phyloP scores from a whole-genome alignment of 352 stramenopile genomes.

The Phytophthora pisi region DNA sequence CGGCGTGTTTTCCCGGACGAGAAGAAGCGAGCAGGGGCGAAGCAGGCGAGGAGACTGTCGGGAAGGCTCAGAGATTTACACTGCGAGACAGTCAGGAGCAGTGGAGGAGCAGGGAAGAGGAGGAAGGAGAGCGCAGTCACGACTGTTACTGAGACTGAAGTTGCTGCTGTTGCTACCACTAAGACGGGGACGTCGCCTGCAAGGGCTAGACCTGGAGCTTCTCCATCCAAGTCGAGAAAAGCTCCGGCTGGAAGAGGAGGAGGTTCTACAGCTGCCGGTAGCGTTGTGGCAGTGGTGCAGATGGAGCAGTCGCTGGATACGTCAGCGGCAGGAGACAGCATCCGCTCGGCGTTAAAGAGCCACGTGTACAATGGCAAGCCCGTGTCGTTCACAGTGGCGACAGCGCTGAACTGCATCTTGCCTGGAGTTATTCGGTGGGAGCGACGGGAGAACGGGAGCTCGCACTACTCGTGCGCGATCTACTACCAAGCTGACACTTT shows the following conservation, averaged over 20 bases:
- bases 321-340: slow-evolving; percentile 41
- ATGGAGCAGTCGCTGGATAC: slow-evolving; percentile 51
- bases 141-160: not conserved
- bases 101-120: slow-evolving; percentile 1
- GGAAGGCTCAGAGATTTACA: slow-evolving; percentile 26
- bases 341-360: slow-evolving; percentile 46
- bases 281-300: slow-evolving; percentile 35
- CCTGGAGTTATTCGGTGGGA: slow-evolving; percentile 50
- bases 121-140: slow-evolving; percentile 8
- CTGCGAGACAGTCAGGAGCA: slow-evolving; percentile 15
- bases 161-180: not conserved
- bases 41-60: slow-evolving; percentile 30
- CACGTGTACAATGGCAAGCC: slow-evolving; percentile 67
- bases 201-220: slow-evolving; percentile 3
- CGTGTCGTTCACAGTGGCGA: slow-evolving; percentile 41
- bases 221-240: slow-evolving; percentile 6
- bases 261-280: slow-evolving; percentile 13
- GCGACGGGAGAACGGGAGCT: slow-evolving; percentile 12
- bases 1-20: slow-evolving; percentile 12
- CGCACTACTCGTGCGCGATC: slow-evolving; percentile 37
- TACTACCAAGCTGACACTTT: slow-evolving; percentile 52
- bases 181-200: not conserved
- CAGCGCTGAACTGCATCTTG: slow-evolving; percentile 37
- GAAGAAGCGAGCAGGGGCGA: slow-evolving; percentile 6
- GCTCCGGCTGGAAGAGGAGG: slow-evolving; percentile 3